Percentiles rank a stretch among this genome's conserved stretches.
Conservation (phyloP, 495 filamentous ascomycete species). For the Cetradonia linearis region DNA sequence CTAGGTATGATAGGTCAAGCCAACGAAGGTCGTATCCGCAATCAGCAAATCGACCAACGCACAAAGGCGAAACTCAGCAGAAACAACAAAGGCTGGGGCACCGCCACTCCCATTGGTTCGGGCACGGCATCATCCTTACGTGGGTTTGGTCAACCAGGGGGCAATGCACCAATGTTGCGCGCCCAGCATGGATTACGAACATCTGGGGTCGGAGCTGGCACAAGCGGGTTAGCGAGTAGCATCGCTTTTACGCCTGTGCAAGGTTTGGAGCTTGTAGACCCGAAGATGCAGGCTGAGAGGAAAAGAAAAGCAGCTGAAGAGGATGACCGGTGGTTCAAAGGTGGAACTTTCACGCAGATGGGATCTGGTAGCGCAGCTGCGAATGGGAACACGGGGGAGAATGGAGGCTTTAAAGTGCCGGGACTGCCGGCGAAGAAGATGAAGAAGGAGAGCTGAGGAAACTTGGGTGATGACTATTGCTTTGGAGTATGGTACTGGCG, state of each 20-base stretch:
- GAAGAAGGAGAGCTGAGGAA: constrained; percentile 26
- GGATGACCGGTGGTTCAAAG: constrained; percentile 91
- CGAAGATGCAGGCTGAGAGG: constrained; percentile 72
- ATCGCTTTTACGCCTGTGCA: constrained; percentile 92
- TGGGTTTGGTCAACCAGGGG: constrained; percentile 56
- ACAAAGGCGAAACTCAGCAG: constrained; percentile 87
- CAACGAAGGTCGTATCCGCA: constrained; percentile 78
- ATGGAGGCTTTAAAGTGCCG: constrained; percentile 44
- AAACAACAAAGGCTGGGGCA: constrained; percentile 93
- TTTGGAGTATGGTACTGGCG: not conserved
- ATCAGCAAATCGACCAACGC: constrained; percentile 80
- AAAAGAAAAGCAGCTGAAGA: constrained; percentile 85
- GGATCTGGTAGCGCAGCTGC: constrained; percentile 39
- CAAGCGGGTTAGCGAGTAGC: constrained; percentile 69
- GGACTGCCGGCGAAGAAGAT: constrained; percentile 40
- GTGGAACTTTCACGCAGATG: constrained; percentile 89
- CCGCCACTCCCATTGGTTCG: constrained; percentile 50
- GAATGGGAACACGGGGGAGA: constrained; percentile 47
- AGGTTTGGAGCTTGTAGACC: constrained; percentile 90
- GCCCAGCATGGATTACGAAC: constrained; percentile 62
- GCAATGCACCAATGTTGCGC: constrained; percentile 39
- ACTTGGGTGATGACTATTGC: not conserved
- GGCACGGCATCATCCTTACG: constrained; percentile 65
- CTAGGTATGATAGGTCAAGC: constrained; percentile 90
- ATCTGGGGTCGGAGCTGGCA: constrained; percentile 60